phyloP scores from a whole-genome alignment of 306 rosid genomes.

The Myrica gale region DNA sequence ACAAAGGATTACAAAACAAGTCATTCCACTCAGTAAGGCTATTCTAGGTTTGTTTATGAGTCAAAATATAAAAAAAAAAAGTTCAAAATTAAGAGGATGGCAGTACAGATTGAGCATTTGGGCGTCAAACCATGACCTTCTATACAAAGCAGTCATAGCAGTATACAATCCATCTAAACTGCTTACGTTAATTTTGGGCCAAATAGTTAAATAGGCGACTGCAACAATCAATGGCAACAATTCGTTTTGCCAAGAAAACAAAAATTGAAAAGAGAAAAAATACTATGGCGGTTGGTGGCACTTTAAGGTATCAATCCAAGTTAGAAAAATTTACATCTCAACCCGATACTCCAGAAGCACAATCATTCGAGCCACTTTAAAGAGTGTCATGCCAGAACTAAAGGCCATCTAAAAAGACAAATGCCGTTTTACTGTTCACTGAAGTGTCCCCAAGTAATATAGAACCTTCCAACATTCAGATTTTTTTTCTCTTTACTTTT shows the following conservation, averaged over 20 bases:
- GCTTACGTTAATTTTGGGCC: not conserved
- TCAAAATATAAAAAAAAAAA: no score
- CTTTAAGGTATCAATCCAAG: not conserved
- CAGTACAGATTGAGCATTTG: no score
- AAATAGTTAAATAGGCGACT: not conserved
- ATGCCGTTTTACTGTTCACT: not conserved
- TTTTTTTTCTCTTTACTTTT: not conserved
- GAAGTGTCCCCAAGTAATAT: not conserved
- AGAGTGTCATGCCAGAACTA: not conserved
- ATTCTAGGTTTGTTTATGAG: no score
- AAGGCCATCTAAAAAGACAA: not conserved
- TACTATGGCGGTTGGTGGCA: not conserved
- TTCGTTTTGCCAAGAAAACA: not conserved
- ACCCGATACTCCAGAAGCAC: not conserved
- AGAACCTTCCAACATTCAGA: not conserved
- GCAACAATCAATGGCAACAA: not conserved
- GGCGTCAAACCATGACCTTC: no score
- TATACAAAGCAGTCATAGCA: no score
- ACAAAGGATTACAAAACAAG: no score
- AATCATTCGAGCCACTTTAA: not conserved
- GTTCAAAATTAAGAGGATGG: no score
- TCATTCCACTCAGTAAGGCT: no score
- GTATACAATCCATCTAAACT: not conserved
- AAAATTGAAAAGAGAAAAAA: not conserved
- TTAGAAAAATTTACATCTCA: not conserved